Conservation (phyloP, 768 basidiomycete species). For the Solioccasus polychromus region DNA sequence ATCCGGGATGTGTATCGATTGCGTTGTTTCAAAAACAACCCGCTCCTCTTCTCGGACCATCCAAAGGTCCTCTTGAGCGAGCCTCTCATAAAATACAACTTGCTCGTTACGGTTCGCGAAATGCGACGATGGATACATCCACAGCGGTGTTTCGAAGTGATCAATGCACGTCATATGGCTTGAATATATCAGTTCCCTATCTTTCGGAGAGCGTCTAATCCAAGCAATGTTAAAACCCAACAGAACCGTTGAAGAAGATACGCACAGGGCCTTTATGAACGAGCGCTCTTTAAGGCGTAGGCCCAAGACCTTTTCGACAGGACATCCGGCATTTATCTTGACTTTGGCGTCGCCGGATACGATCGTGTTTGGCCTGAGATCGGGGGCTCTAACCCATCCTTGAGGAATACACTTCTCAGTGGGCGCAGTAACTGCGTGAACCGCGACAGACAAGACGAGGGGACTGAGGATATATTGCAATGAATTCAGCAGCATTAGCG, state of each 20-base stretch:
- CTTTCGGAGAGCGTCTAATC: constrained; percentile 2
- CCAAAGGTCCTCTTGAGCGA: constrained; percentile 16
- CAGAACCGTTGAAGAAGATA: not conserved
- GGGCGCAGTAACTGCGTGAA: too few species aligned
- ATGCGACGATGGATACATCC: not conserved
- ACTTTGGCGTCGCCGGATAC: constrained; percentile 12
- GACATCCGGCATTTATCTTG: constrained; percentile 15
- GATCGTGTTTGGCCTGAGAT: constrained; percentile 11
- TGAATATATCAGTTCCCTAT: not conserved
- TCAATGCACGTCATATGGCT: not conserved
- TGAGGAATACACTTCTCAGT: constrained; percentile 4
- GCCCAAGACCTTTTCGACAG: constrained; percentile 10
- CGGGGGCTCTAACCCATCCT: too few species aligned
- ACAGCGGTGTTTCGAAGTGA: too few species aligned
- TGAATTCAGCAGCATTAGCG: constrained; percentile 3
- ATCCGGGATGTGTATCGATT: not conserved
- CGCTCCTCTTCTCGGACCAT: constrained; percentile 18
- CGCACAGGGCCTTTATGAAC: constrained; percentile 11
- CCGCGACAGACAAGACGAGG: too few species aligned
- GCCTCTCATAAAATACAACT: not conserved
- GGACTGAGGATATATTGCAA: too few species aligned
- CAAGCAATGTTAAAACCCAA: not conserved
- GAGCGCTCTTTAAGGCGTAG: constrained; percentile 21
- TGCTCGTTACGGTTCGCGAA: not conserved
- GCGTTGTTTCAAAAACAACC: constrained; percentile 13